These are phyloP conservation scores for Fraxinus nigra DNA, from an alignment of 305 asterid genomes.

Conservation along the genomic window DNA sequence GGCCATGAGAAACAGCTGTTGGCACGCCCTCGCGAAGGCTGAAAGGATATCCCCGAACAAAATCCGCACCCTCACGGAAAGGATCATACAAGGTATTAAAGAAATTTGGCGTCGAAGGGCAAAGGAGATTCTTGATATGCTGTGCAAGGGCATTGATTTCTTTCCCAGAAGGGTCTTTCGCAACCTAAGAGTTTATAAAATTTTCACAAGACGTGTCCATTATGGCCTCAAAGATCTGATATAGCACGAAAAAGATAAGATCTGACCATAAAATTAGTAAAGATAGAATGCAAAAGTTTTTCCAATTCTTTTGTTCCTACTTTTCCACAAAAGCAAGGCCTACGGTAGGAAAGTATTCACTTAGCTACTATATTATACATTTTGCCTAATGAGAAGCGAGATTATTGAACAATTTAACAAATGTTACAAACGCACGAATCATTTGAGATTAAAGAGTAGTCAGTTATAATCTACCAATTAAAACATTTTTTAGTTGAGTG, in stretches of 20 bases:
- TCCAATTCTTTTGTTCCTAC: neutral
- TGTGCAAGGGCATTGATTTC: conserved; percentile 58
- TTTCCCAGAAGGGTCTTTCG: conserved; percentile 54
- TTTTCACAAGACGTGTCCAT: neutral
- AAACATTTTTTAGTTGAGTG: neutral
- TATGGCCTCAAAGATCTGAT: neutral
- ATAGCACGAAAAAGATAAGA: neutral
- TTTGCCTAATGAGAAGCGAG: neutral
- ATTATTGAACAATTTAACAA: neutral
- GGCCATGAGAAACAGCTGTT: conserved; percentile 59
- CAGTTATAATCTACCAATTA: neutral
- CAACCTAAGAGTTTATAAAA: conserved; percentile 38
- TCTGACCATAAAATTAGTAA: neutral
- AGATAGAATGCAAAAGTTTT: neutral
- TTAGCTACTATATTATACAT: neutral
- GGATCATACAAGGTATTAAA: conserved; percentile 67
- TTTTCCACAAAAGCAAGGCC: neutral
- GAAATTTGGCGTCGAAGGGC: conserved; percentile 60
- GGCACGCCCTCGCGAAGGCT: conserved; percentile 62
- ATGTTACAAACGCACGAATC: neutral
- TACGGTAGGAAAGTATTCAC: neutral
- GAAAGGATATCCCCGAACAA: conserved; percentile 66
- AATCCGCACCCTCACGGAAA: conserved; percentile 56
- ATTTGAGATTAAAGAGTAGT: neutral
- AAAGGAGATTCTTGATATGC: conserved; percentile 55